Evolutionary conservation across 768 basidiomycete genomes (phyloP), one percentile per base, ranked within the genome.

Genomic region (Ramaria sp.): DNA sequence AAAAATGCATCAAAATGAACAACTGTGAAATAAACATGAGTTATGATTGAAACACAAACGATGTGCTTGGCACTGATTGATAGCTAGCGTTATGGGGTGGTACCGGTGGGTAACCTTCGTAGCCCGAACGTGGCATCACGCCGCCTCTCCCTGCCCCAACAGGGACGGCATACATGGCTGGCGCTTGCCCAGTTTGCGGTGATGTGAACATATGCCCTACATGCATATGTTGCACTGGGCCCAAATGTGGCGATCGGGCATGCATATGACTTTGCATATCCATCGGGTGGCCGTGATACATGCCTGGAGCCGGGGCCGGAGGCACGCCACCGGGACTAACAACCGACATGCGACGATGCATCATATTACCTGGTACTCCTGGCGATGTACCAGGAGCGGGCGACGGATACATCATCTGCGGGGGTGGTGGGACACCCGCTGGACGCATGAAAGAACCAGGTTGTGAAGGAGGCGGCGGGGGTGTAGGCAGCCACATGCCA

Each of bases 241-340:
- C 37, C 30, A 49, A 31, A 22, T 45, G 53, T 15, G 53, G 53
- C 15, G 22, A 46, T 27, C 31, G 30, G 9, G 43, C 38, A 31
- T 42, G 45, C 46, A 57, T 57, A n/a, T 52, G 51, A 19, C 42
- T 50, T 34, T 45, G 38, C 55, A 57, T 57, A 48, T 57, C 46
- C 55, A 57, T 57, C 30, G n/a, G 55, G 17, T 47, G 46, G 13
- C 17, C 46, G 13, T 22, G 30, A 46, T 57, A 57, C 48, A 57
- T 19, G 12, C 85, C 88, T 15, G 75, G 66, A 7, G 63, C 70
- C 22, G 72, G 71, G n/a, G 49, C 65, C 3, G 80, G 76, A 66
- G 78, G 78, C 34, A 78, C 69, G 71, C 86, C 75, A n/a, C 78
- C 78, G n/a, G 88, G 88, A 65, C 86, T 88, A 70, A 88, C 78